Base-by-base conservation (phyloP, 2,329 filamentous ascomycete species). In the Meredithiella fracta region DNA sequence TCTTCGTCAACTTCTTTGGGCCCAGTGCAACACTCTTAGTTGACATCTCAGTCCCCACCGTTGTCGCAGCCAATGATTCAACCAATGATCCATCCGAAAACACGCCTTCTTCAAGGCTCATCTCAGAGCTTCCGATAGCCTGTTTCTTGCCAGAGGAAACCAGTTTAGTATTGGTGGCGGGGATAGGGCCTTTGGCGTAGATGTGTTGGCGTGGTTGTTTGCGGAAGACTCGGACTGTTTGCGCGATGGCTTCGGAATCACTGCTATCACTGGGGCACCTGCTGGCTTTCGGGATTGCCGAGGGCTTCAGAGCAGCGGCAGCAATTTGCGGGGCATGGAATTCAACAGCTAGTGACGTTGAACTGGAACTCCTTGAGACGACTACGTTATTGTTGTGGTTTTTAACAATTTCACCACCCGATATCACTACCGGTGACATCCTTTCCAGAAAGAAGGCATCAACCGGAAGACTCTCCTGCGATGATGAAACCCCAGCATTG, bases 361-460 rank as follows among this genome's bases (percentile, higher is more conserved):
- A 73, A 64, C 73, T 80, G 57, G 76, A 74, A 1, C 70, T 71
- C 17, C 73, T 69, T 51, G 62, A 65, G 26, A 78, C 61, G 11
- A 78, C 76, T 14, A 69, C 66, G 61, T 72, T 73, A 1, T 68
- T 63, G 61, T 83, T 83, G 40, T 72, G 69, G 62, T 82, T 83
- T 62, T 82, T 76, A 40, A 82, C 65, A 5, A 83, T 66, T 59
- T 76, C 77, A 26, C 80, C 81, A 6, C 80, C 81, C 9, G 79
- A 73, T 62, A 85, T 84, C 42, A 84, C 72, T 11, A 84, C 80
- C 1, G 80, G 81, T 54, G 78, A 80, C 67, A 83, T 77, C 11
- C 80, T 73, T 55, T 82, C 76, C 25, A 74, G 67, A 11, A 84
- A 66, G 60, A 83, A 85, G 0, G 75, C 69, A 59, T 83, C 80